Base-by-base conservation (phyloP, 2,329 filamentous ascomycete genomes). In the Tricladium varicosporioides region DNA sequence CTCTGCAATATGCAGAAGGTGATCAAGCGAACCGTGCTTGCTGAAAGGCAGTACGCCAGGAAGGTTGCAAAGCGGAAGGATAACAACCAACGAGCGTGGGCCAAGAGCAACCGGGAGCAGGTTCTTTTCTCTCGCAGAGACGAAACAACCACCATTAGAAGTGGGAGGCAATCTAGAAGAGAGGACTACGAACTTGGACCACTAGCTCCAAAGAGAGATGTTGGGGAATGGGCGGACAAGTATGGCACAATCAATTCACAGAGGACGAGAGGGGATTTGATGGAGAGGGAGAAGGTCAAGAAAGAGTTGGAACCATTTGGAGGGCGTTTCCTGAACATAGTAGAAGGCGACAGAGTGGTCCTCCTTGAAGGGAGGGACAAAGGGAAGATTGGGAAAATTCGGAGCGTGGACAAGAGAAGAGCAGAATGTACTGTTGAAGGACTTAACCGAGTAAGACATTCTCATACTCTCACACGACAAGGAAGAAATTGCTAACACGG, bases 171-270 rank as follows among this genome's bases (percentile, higher is more conserved):
- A 62, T 78, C 80, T 50, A 82, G 88, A 53, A 81, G 80, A 59
- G 88, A 96, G 70, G 87, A 93, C 72, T 96, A 89, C 84, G 77
- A 87, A 61, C 74, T 91, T 63, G 93, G 92, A 0, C 82, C 89
- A 8, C 70, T 96, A 62, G 87, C 91, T 2, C 92, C 92, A 1
- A 87, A 87, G 70, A 81, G 86, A 66, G 88, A 94, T 73, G 76
- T 86, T 42, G 88, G 87, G 59, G 75, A 77, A 0, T 66, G 73
- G 46, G 77, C 80, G 64, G 79, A 80, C 48, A 77, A 74, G 22
- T 88, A 85, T 68, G 91, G 86, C 60, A 79, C 82, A 31, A 67
- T 87, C 44, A 67, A 71, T 36, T 61, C 70, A 31, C 61, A 72
- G 15, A 42, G 54, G 49, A 60, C 70, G 64, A 65, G 73, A 69